Evolutionary conservation across 306 rosid genomes (phyloP), one percentile per base, ranked within the genome.

Genomic region (Vigna trinervia): DNA sequence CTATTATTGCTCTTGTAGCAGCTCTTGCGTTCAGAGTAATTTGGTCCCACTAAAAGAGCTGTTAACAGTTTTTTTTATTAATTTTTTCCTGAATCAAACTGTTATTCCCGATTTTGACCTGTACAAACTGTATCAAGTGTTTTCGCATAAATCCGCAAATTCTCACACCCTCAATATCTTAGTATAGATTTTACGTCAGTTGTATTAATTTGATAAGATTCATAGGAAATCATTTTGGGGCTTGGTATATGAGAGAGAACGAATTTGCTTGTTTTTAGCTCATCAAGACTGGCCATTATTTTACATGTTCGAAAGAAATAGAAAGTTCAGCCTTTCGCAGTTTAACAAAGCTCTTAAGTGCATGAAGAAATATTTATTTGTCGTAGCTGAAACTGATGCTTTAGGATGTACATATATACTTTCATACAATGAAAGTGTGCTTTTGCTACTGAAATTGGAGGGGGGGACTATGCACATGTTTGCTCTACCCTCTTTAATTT

Each of bases 1-100:
- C 87, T 13, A 86, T 96, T 77, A 63, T 88, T 82, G 88, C 83
- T 34, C 57, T 95, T 38, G 80, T 86, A 15, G 63, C 70, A 19
- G 89, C 86, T 80, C 86, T 86, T 62, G 88, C 76, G 43, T 68
- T 85, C 32, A 78, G 84, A 47, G 83, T 80, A 69, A 9, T 80
- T 78, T 83, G 85, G 75, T 83, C 89, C 28, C 65, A 78, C 45
- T 88, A 80, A 70, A 36, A 81, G 57, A 71, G 52, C 50, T 47
- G 7, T 59, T 65, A 14, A 22, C 8, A 69, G 20, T 59, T 45
- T 67, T 52, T n/a, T 3, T 15, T 36, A 48, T 52, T n/a, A 3
- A 20, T 36, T 57, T n/a, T 7, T 64, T 19, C 67, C 32, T n/a
- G 46, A 54, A 6, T 38, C 58, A 20, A 69, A 20, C 43, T 57